These are phyloP conservation scores for Trichosanthes truncata DNA, from an alignment of 306 rosid genomes.

Conservation along the genomic window DNA sequence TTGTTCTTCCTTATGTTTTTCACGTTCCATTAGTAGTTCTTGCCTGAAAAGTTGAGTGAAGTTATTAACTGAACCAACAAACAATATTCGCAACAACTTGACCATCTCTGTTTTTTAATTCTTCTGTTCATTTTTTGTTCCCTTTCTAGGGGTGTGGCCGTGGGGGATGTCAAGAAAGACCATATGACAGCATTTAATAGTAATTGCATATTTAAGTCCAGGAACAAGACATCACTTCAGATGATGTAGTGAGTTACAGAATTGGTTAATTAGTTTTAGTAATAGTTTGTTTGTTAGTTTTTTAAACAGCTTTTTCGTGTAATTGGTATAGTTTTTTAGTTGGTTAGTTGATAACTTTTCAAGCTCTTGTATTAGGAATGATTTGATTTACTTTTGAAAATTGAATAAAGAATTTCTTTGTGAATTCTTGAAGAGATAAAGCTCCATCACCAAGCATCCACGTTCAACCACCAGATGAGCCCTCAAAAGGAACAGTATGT, in stretches of 20 bases:
- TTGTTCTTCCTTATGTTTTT: conserved; percentile 81
- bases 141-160: background rate
- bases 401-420: background rate
- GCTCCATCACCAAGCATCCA: background rate
- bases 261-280: background rate
- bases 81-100: background rate
- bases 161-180: background rate
- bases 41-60: conserved; percentile 34
- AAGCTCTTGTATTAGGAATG: background rate
- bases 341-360: background rate
- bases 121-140: background rate
- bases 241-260: background rate
- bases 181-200: background rate
- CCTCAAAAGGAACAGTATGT: background rate
- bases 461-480: background rate
- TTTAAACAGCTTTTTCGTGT: background rate
- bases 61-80: background rate
- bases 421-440: background rate
- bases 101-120: background rate
- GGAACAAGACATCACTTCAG: background rate
- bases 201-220: background rate
- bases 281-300: background rate
- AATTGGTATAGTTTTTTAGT: background rate
- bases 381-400: background rate
- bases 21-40: conserved; percentile 68